Evolutionary conservation across 1,284 basidiomycete species (phyloP), one percentile per base, ranked within the genome.

Genomic region (Fistulinella cinereoalba): DNA sequence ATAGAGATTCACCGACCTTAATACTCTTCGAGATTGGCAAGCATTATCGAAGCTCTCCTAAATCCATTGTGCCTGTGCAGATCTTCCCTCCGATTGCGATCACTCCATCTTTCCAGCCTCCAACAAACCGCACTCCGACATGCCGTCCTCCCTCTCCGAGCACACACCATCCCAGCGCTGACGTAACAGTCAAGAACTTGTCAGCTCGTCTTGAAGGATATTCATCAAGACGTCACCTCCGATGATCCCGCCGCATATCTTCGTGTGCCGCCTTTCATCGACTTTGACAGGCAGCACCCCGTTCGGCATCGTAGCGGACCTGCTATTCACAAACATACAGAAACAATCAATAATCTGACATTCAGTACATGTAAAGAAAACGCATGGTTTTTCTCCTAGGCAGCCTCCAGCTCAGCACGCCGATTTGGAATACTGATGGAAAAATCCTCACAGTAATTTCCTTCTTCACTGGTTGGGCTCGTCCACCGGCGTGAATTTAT

Each of bases 401-500:
- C 25, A 38, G 12, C 39, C 41, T 12, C 3, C 18, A 12, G 11
- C 40, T 56, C 12, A 61, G 45, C 47, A 36, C 22, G 16, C 43
- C 11, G 27, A 36, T 11, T 15, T n/a, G 13, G 13, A 23, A 15
- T 8, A 23, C n/a, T 16, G n/a, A 5, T 19, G 29, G 36, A 28
- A 41, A 28, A 19, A n/a, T 13, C 24, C 61, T 37, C 9, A 55
- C 59, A 46, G 22, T 40, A 33, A 43, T 41, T 34, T 19, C 28
- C 41, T 45, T 33, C 41, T 37, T 61, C 61, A 62, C 46, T 57
- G 59, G 50, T 53, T 50, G 8, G 44, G 7, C 5, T 84, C 76
- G 36, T 79, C 72, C 39, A 64, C 66, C 15, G 66, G 59, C 50
- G 72, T 71, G 59, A 93, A 94, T 66, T 92, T 92, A 70, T 95